Evolutionary conservation across 306 rosid genomes (phyloP).

Genomic region (Rosa multiflora): DNA sequence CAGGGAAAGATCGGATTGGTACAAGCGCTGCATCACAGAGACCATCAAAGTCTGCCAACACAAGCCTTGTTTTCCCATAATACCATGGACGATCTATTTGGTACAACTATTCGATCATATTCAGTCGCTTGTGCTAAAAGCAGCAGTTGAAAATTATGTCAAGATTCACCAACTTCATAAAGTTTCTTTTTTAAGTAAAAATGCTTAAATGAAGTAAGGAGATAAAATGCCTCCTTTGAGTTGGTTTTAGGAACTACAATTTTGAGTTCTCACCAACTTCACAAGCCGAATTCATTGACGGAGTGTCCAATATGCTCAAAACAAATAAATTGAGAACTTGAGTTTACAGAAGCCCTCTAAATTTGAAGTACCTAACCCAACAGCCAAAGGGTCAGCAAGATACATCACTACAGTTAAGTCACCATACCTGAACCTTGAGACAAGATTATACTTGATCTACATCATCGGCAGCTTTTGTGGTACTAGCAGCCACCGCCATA

Average conservation of each 20-base stretch:
- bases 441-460: slow-evolving; percentile 19
- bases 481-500: slow-evolving; percentile 16
- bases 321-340: slow-evolving; percentile 19
- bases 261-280: slow-evolving; percentile 15
- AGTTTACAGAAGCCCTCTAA: slow-evolving; percentile 3
- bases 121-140: background rate
- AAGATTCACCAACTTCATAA: background rate
- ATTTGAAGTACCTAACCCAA: slow-evolving; percentile 24
- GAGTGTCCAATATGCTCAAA: slow-evolving; percentile 4
- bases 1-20: too few relatives aligned
- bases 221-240: background rate
- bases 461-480: slow-evolving; percentile 27
- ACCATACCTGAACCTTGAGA: slow-evolving; percentile 10
- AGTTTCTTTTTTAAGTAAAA: background rate
- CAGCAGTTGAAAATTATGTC: background rate
- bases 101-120: background rate
- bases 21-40: too few relatives aligned
- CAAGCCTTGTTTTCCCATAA: background rate
- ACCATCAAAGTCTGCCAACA: background rate
- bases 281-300: slow-evolving; percentile 13
- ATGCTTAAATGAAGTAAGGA: background rate
- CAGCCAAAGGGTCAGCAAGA: slow-evolving; percentile 19
- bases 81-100: background rate
- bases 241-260: background rate
- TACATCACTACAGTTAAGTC: slow-evolving; percentile 21